Percentiles rank a stretch among this genome's conserved stretches.
Evolutionary conservation across 495 filamentous ascomycete species (phyloP).

Genomic region (Penicillium lividum): DNA sequence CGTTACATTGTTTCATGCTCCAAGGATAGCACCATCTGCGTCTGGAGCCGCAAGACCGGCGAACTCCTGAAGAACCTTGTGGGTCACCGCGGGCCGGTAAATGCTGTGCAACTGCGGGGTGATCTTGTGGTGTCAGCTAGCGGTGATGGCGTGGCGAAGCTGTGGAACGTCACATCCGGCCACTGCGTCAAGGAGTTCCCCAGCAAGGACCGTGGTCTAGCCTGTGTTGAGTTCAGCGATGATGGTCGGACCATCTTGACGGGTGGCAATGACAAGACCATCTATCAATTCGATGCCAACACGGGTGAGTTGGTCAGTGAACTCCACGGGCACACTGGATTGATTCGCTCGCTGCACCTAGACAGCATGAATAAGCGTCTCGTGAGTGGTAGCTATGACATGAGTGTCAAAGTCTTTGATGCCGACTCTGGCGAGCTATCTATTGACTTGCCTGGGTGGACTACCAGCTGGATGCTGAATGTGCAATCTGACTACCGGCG

Average conservation of each 20-base stretch:
- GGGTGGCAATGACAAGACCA: constrained; percentile 89
- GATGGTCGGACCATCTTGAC: constrained; percentile 86
- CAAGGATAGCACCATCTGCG: constrained; percentile 87
- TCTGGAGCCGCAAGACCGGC: constrained; percentile 86
- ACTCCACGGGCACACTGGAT: constrained; percentile 72
- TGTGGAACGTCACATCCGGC: constrained; percentile 90
- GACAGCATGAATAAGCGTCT: constrained; percentile 81
- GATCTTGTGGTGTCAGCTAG: constrained; percentile 89
- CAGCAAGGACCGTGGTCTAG: constrained; percentile 85
- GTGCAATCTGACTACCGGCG: constrained; percentile 93
- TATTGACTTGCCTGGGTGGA: constrained; percentile 83
- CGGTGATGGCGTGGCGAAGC: constrained; percentile 86
- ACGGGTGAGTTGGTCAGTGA: constrained; percentile 80
- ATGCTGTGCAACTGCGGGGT: constrained; percentile 90
- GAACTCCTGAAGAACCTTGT: constrained; percentile 69
- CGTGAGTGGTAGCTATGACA: constrained; percentile 90
- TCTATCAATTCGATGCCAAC: constrained; percentile 91
- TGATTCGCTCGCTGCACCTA: constrained; percentile 87
- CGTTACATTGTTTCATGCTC: constrained; percentile 93
- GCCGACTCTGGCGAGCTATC: constrained; percentile 70
- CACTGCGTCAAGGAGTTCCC: constrained; percentile 83
- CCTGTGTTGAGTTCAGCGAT: constrained; percentile 92
- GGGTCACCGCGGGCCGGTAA: constrained; percentile 89
- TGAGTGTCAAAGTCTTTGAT: constrained; percentile 89
- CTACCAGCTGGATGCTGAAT: constrained; percentile 91